A percentile compares a stretch with the other conserved stretches of the same genome.
These are phyloP conservation scores for Rhododendron ovatum DNA, from an alignment of 148 eudicot species.

Conservation along the genomic window DNA sequence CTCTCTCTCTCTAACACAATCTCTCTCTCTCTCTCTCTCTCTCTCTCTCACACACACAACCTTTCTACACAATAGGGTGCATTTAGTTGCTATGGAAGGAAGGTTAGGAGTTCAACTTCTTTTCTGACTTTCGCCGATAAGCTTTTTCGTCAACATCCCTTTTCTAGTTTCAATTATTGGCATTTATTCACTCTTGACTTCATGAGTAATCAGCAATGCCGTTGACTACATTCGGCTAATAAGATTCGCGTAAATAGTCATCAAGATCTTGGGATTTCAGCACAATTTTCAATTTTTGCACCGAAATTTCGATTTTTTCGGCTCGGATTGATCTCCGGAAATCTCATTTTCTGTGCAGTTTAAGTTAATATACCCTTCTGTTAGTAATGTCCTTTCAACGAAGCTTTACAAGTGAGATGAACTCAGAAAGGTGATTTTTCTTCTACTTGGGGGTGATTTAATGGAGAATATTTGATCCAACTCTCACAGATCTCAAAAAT, in stretches of 20 bases:
- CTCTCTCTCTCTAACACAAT: too few species aligned
- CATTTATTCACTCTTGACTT: neutral
- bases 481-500: neutral
- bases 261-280: neutral
- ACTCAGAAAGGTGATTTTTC: conserved; percentile 13
- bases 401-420: neutral
- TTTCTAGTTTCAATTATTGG: neutral
- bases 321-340: neutral
- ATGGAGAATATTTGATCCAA: conserved; percentile 19
- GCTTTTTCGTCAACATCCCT: too few species aligned
- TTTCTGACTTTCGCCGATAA: too few species aligned
- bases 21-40: neutral
- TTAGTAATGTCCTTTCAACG: neutral
- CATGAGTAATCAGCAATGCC: conserved; percentile 1
- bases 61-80: too few species aligned
- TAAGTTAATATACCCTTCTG: neutral
- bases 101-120: too few species aligned
- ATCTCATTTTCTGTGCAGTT: conserved; percentile 3
- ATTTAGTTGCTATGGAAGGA: too few species aligned
- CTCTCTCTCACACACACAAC: too few species aligned
- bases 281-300: neutral
- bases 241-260: conserved; percentile 1
- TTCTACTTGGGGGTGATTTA: neutral
- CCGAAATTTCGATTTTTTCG: neutral
- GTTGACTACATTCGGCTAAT: neutral